Conservation (phyloP, 179 eudicot species). For the Silene noctiflora region DNA sequence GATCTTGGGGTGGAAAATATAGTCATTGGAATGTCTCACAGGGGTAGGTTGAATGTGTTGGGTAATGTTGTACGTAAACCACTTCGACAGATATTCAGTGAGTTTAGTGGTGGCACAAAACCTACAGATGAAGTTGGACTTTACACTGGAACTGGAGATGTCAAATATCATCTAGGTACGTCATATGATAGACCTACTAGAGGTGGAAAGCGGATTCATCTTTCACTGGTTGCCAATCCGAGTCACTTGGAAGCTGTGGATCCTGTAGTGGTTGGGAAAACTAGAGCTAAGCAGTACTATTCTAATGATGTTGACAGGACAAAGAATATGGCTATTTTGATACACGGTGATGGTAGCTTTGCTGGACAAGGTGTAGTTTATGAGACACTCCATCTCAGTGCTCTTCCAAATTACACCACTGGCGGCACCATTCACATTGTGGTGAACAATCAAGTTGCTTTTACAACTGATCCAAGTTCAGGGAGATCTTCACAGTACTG, state of each 20-base stretch:
- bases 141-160: conserved; percentile 87
- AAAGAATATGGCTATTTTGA: conserved; percentile 72
- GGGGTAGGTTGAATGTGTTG: conserved; percentile 89
- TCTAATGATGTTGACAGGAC: conserved; percentile 72
- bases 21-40: conserved; percentile 94
- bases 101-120: conserved; percentile 83
- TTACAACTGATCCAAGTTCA: conserved; percentile 84
- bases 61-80: conserved; percentile 96
- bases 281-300: conserved; percentile 85
- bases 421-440: conserved; percentile 97
- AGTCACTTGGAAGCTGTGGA: conserved; percentile 97
- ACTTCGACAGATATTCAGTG: conserved; percentile 77
- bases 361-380: conserved; percentile 99
- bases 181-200: conserved; percentile 96
- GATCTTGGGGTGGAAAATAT: conserved; percentile 92
- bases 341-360: conserved; percentile 98
- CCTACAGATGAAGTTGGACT: conserved; percentile 84
- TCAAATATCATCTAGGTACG: conserved; percentile 62
- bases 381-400: conserved; percentile 91
- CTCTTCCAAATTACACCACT: conserved; percentile 84
- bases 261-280: conserved; percentile 91
- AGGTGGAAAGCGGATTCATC: conserved; percentile 92
- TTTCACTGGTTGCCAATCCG: conserved; percentile 91
- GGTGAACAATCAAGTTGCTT: conserved; percentile 95
- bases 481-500: conserved; percentile 97